These are phyloP conservation scores for Uronychia setigera DNA, from an alignment of 73 alveolate genomes.

Conservation along the genomic window DNA sequence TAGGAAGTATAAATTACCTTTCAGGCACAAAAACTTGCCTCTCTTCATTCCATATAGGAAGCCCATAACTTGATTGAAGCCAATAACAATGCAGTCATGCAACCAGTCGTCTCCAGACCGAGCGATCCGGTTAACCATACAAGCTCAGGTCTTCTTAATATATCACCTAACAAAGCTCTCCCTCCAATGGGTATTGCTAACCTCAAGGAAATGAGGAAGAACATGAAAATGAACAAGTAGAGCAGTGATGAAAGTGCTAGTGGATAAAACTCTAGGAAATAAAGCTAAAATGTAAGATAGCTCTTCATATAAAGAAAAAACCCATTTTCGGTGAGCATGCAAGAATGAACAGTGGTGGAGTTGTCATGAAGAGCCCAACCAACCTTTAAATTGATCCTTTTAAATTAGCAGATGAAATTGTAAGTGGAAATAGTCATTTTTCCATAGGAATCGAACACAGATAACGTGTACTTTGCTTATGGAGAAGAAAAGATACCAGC, in stretches of 20 bases:
- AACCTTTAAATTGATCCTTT: background rate
- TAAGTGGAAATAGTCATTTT: background rate
- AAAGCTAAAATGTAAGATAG: background rate
- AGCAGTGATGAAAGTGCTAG: too few relatives aligned
- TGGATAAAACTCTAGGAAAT: background rate
- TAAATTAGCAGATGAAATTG: background rate
- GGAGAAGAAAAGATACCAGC: too few relatives aligned
- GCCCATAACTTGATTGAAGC: background rate
- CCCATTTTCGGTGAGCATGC: background rate
- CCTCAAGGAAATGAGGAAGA: conserved; percentile 24
- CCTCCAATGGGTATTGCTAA: background rate
- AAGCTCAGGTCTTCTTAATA: too few relatives aligned
- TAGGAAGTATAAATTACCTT: background rate
- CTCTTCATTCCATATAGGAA: background rate
- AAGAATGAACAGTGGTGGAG: too few relatives aligned
- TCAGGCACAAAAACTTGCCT: background rate
- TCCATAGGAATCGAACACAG: background rate
- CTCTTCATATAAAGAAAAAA: background rate
- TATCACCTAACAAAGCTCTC: too few relatives aligned
- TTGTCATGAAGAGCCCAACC: background rate
- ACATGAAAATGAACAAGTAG: too few relatives aligned
- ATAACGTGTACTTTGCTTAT: background rate
- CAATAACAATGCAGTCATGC: conserved; percentile 11
- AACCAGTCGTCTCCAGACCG: conserved; percentile 17
- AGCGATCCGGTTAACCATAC: too few relatives aligned